Base-by-base conservation (phyloP, 768 basidiomycete genomes). In the Obba rivulosa region DNA sequence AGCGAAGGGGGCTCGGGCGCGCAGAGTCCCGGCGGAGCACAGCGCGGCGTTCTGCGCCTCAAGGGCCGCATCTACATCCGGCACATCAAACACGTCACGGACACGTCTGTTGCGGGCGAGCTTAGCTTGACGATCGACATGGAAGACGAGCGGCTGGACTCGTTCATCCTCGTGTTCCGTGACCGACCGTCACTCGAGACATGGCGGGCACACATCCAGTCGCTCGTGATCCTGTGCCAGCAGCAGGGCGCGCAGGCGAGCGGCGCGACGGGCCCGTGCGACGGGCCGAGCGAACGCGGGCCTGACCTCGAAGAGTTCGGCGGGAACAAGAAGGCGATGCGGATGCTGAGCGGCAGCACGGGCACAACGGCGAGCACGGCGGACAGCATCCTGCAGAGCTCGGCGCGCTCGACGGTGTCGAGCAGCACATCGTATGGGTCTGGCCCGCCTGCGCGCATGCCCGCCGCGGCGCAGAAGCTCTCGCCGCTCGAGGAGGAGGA, bases 61-160 rank as follows among this genome's bases (percentile, higher is more conserved):
- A 97, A 96, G 62, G 96, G 96, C 0, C 77, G 94, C 41, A 96
- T 99, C 55, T 98, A 94, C 67, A 86, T 98, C 34, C 80, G 89
- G 21, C 95, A 98, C 67, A 93, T 99, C 67, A 85, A 86, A 57
- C 83, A 85, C 46, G 87, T 99, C 45, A 83, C 83, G 23, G 87
- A 92, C 50, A 83, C 83, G 28, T 85, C 85, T 2, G 74, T 80
- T 8, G 77, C 77, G 17, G 84, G 84, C 28, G 94, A 95, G 65
- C 77, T 96, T 71, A 94, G 91, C 62, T 75, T 98, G 53, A 96
- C 95, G 4, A 95, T 99, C 60, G 87, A 92, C 58, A 97, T 99
- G 93, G 91, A 93, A 69, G 95, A 98, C 62, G 92, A 95, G 61
- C 74, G 77, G 31, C 72, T 96, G 47, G 94, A 96, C 52, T 89